Evolutionary conservation across 768 basidiomycete genomes (phyloP), one percentile per base, ranked within the genome.

Genomic region (Suillus tomentosus): DNA sequence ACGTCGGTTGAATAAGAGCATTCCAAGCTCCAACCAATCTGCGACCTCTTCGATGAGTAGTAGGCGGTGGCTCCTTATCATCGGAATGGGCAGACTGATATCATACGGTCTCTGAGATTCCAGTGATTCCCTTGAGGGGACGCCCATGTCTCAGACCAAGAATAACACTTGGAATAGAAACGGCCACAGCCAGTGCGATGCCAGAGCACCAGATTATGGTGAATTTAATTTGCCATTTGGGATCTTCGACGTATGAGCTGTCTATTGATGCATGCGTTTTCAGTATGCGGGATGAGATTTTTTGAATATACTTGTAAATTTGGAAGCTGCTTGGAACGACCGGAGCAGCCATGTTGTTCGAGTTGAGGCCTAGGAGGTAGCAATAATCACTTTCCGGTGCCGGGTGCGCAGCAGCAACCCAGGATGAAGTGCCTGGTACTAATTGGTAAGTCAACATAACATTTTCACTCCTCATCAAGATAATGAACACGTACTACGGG

Each of bases 161-260:
- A n/a, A n/a, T n/a, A n/a, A 87, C 64, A 17, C 78, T 75, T 0
- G 89, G 90, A 0, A 85, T 64, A 2, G 86, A 81, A 6, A 83
- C 47, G 3, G 87, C 36, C 24, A 88, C 71, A 39, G 79, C 81
- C 31, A 82, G 66, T 1, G 77, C 91, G 8, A 88, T 74, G 13
- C 81, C 79, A 3, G 82, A 78, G 0, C 84, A 82, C 92, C 92
- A 95, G 50, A 89, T 84, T 19, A 82, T 82, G 0, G 89, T 88
- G 78, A 94, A 93, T 65, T 81, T 87, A 56, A 78, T 76, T 71
- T 92, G 91, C 87, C 87, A 95, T 77, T 80, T 82, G 1, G 93
- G 93, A 72, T 94, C 93, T 62, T 83, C 83, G 39, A 80, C 79
- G 73, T 94, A 94, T 1, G 91, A 91, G 72, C 92, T 92, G 62